Conservation (phyloP, 2,329 filamentous ascomycete species). For the Alternaria arborescens region DNA sequence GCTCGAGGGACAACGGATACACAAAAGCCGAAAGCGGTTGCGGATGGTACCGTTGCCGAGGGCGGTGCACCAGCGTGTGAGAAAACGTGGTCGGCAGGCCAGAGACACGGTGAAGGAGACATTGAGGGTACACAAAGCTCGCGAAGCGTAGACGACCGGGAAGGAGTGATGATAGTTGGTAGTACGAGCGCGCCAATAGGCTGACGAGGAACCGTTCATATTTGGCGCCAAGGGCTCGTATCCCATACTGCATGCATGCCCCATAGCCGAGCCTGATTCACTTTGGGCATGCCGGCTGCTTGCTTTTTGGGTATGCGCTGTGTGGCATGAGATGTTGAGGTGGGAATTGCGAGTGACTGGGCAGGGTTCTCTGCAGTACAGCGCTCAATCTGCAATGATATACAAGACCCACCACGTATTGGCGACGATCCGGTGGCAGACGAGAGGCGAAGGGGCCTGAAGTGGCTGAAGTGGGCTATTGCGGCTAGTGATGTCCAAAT, state of each 20-base stretch:
- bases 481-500: neutral
- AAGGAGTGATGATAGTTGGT: slow-evolving; percentile 34
- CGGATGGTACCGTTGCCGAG: slow-evolving; percentile 38
- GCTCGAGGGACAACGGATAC: slow-evolving; percentile 35
- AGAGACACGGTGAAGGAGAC: slow-evolving; percentile 28
- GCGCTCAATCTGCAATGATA: neutral
- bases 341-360: slow-evolving; percentile 10
- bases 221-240: slow-evolving; percentile 29
- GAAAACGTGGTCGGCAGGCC: slow-evolving; percentile 42
- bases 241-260: slow-evolving; percentile 32
- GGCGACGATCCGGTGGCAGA: neutral
- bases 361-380: slow-evolving; percentile 5
- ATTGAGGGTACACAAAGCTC: slow-evolving; percentile 28
- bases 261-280: slow-evolving; percentile 29
- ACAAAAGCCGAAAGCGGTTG: slow-evolving; percentile 32
- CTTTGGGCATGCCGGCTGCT: slow-evolving; percentile 24
- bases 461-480: slow-evolving; percentile 1
- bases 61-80: slow-evolving; percentile 20
- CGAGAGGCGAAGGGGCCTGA: neutral
- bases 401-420: neutral
- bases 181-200: slow-evolving; percentile 35
- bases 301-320: slow-evolving; percentile 24
- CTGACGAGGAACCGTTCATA: slow-evolving; percentile 28
- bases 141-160: slow-evolving; percentile 30
- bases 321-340: slow-evolving; percentile 17